Evolutionary conservation across 23 red algal species (phyloP), one percentile per base, ranked within the genome.

Genomic region (Gracilaria caudata): DNA sequence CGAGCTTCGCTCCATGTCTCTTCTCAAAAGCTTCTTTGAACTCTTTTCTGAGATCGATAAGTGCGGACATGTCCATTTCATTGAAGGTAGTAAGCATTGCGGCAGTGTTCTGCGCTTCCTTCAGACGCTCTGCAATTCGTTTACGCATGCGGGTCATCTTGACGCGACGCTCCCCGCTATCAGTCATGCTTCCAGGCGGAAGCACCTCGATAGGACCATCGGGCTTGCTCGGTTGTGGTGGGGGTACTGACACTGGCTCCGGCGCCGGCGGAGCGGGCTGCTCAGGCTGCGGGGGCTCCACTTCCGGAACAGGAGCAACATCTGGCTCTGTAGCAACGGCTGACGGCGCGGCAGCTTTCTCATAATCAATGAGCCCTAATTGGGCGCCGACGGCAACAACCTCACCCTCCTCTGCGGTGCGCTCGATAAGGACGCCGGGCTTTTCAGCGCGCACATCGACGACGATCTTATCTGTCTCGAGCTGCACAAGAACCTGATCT

Each of bases 41-140:
- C 37, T 92, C 88, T 21, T 44, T 77, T 44, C 97, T 66, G 45
- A 99, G 77, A 81, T 99, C 94, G 73, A 94, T 92, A 17, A 99
- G 89, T 0, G 92, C 88, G 0, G 93, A 93, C 97, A 99, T 92
- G 90, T 99, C 97, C 59, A 94, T 91, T 80, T 99, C 97, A 82
- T 99, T 99, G 75, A 99, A 99, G 29, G 97, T 99, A 7, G 97
- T 99, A 46, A 99, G 75, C 93, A 99, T 99, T 1, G 97, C 97
- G 21, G 97, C 97, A 1, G 97, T 99, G 82, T 99, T 95, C 78
- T 99, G 97, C 5, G 97, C 97, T 64, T 95, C 87, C 78, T 99
- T 99, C 35, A 99, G 68, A 23, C 97, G 81, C 61, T 99, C 97
- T 26, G 97, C 97, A 55, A 99, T 99, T 44, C 97, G 87, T 81